A percentile compares a stretch with the other conserved stretches of the same genome.
Evolutionary conservation across 345 rosid species (phyloP).

Genomic region (Noccaea bulbosa): DNA sequence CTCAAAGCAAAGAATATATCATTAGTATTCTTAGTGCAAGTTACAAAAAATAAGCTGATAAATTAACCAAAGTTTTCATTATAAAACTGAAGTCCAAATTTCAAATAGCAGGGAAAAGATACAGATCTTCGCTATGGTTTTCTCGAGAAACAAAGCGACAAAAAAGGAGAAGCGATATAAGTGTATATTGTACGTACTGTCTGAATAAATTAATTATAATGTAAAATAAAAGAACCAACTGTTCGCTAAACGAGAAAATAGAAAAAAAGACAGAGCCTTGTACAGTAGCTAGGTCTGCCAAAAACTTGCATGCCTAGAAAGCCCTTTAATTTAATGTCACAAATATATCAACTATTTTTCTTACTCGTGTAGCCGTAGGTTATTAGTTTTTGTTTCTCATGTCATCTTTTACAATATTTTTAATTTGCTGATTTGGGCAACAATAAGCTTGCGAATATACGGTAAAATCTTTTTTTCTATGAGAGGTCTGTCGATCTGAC

Average conservation of each 20-base stretch:
- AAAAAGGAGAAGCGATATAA: not conserved
- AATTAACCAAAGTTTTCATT: not conserved
- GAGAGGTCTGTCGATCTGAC: slow-evolving; percentile 23
- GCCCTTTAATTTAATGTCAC: slow-evolving; percentile 33
- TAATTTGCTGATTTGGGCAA: slow-evolving; percentile 29
- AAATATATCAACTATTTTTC: slow-evolving; percentile 23
- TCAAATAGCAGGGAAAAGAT: not conserved
- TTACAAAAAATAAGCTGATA: slow-evolving; percentile 4
- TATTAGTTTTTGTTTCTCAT: slow-evolving; percentile 4
- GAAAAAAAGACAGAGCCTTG: slow-evolving; percentile 38
- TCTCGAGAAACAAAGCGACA: slow-evolving; percentile 21
- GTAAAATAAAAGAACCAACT: slow-evolving; percentile 6
- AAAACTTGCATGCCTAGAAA: slow-evolving; percentile 46
- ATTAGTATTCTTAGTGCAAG: not conserved
- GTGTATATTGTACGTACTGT: slow-evolving; percentile 18
- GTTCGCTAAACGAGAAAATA: slow-evolving; percentile 39
- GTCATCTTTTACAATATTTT: not conserved
- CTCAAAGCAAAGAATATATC: slow-evolving; percentile 28
- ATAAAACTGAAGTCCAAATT: not conserved
- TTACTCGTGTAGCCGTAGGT: not conserved
- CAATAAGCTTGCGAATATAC: slow-evolving; percentile 22
- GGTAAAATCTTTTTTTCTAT: slow-evolving; percentile 17
- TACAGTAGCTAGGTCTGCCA: slow-evolving; percentile 46
- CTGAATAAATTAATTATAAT: slow-evolving; percentile 5
- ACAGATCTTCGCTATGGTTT: slow-evolving; percentile 1